Conservation (phyloP, 495 filamentous ascomycete genomes). For the Aspergillus biplanus region DNA sequence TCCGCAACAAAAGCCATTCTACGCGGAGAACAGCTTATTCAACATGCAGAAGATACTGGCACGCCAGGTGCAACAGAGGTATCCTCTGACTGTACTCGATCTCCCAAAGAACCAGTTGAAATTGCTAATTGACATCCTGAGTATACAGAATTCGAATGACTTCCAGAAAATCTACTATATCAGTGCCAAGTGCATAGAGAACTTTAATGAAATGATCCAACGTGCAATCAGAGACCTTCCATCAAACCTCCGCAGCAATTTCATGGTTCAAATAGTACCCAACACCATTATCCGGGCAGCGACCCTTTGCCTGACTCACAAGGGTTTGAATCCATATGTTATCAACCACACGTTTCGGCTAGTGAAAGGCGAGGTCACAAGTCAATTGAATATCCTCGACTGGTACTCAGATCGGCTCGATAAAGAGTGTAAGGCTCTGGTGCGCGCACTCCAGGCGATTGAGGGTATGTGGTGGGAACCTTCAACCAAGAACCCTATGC, state of each 20-base stretch:
- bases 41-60: conserved; percentile 5
- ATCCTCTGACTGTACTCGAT: conserved; percentile 26
- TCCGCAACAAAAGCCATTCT: too few relatives aligned
- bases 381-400: conserved; percentile 31
- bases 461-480: conserved; percentile 38
- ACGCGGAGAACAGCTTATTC: background rate
- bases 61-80: conserved; percentile 6
- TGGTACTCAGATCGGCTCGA: conserved; percentile 24
- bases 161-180: background rate
- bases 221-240: conserved; percentile 25
- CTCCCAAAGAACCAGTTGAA: conserved; percentile 28
- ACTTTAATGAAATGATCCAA: conserved; percentile 5
- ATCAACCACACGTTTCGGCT: conserved; percentile 28
- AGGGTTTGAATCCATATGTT: conserved; percentile 29
- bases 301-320: conserved; percentile 29
- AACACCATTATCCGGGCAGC: conserved; percentile 20
- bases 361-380: conserved; percentile 34
- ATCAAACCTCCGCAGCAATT: conserved; percentile 14
- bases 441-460: conserved; percentile 29
- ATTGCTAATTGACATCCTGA: conserved; percentile 31
- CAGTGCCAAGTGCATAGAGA: background rate
- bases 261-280: conserved; percentile 23
- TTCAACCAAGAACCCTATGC: background rate
- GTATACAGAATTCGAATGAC: conserved; percentile 22
- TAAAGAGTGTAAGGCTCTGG: conserved; percentile 13